A percentile compares a stretch with the other conserved stretches of the same genome.
Evolutionary conservation across 192 early-diverging fungal species (phyloP).

Genomic region (Coemansia sp.): DNA sequence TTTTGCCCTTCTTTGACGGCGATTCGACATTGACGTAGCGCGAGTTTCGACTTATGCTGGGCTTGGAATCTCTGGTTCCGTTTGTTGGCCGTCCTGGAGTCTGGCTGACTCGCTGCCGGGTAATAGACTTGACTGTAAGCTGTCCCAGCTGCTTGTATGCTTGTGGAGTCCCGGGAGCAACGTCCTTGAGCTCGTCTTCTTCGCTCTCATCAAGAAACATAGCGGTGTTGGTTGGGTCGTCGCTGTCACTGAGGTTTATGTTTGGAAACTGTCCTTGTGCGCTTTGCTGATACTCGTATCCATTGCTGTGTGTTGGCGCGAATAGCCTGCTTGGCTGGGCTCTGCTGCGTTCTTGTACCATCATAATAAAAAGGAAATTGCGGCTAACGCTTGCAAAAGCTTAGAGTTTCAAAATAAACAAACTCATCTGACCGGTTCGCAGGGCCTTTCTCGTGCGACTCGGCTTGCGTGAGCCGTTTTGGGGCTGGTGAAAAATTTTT

Average conservation of each 20-base stretch:
- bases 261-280: constrained; percentile 3
- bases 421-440: too few species aligned
- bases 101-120: constrained; percentile 39
- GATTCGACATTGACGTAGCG: constrained; percentile 24
- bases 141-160: constrained; percentile 35
- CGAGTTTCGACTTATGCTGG: constrained; percentile 4
- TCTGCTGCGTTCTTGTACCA: too few species aligned
- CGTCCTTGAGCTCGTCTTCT: constrained; percentile 31
- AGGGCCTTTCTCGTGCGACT: too few species aligned
- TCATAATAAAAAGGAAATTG: too few species aligned
- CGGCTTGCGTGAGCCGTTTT: too few species aligned
- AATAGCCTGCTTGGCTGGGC: too few species aligned
- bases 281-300: neutral
- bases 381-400: too few species aligned
- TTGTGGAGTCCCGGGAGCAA: constrained; percentile 39
- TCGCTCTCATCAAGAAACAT: constrained; percentile 51
- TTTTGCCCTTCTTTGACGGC: constrained; percentile 34
- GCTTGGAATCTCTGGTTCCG: neutral
- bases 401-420: too few species aligned
- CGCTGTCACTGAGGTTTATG: constrained; percentile 13
- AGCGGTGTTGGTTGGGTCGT: constrained; percentile 52
- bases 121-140: constrained; percentile 44
- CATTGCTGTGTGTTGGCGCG: too few species aligned
- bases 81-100: constrained; percentile 27
- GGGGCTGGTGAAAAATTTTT: too few species aligned